Conservation (phyloP, 2,329 filamentous ascomycete species). For the Trichoderma semiorbis region DNA sequence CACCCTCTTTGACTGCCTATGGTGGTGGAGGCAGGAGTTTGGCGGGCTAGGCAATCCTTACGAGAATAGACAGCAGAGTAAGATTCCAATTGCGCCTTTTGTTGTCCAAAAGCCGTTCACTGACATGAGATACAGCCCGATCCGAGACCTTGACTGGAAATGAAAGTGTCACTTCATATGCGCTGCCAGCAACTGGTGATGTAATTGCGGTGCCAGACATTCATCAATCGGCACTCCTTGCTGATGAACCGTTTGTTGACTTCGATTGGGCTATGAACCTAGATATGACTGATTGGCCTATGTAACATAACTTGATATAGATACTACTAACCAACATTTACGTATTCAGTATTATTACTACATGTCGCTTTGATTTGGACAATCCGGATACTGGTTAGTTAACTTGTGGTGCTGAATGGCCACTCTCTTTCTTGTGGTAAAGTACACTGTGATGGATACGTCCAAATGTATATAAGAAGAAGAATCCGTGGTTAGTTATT, state of each 20-base stretch:
- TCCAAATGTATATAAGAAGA: not conserved
- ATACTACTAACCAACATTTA: not conserved
- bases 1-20: slow-evolving; percentile 53
- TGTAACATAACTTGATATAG: not conserved
- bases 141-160: not conserved
- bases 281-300: not conserved
- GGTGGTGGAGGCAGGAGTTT: slow-evolving; percentile 52
- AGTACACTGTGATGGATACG: not conserved
- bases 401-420: not conserved
- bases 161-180: not conserved
- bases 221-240: not conserved
- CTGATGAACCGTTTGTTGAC: slow-evolving; percentile 8
- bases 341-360: not conserved
- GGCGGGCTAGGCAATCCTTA: slow-evolving; percentile 22
- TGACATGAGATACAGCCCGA: not conserved
- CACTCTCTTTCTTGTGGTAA: not conserved
- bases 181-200: not conserved
- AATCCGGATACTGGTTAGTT: not conserved
- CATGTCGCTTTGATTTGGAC: not conserved
- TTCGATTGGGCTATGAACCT: slow-evolving; percentile 6
- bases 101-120: not conserved
- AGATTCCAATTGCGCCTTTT: not conserved
- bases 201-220: not conserved
- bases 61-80: slow-evolving; percentile 14
- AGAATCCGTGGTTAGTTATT: not conserved